phyloP scores from a whole-genome alignment of 1,139 yeast genomes.

The Geotrichum aggregatum region DNA sequence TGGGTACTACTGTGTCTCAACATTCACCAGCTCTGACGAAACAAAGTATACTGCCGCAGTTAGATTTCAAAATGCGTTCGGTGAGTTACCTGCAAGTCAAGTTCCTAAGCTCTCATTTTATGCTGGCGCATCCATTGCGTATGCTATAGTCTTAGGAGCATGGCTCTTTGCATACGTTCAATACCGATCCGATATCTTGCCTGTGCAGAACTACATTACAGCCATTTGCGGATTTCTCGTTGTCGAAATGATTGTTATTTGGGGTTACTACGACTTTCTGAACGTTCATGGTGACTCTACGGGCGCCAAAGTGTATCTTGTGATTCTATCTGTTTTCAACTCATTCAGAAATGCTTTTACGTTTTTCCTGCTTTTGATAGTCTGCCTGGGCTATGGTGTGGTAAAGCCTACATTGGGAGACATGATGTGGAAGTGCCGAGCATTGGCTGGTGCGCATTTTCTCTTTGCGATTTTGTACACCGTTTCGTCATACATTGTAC shows the following conservation, averaged over 20 bases:
- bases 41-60: slow-evolving; percentile 58
- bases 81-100: slow-evolving; percentile 82
- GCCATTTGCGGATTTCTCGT: slow-evolving; percentile 82
- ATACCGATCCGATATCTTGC: slow-evolving; percentile 81
- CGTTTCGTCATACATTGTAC: slow-evolving; percentile 59
- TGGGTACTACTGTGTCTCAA: slow-evolving; percentile 88
- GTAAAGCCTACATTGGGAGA: slow-evolving; percentile 77
- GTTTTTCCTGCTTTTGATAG: slow-evolving; percentile 78
- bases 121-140: slow-evolving; percentile 79
- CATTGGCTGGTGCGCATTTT: slow-evolving; percentile 71
- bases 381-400: slow-evolving; percentile 90
- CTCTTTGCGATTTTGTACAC: slow-evolving; percentile 63
- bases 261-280: slow-evolving; percentile 86
- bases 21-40: slow-evolving; percentile 45
- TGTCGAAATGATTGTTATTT: slow-evolving; percentile 76
- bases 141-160: slow-evolving; percentile 72
- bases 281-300: slow-evolving; percentile 58
- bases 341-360: slow-evolving; percentile 83
- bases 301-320: slow-evolving; percentile 70
- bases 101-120: slow-evolving; percentile 87
- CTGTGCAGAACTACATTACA: slow-evolving; percentile 84
- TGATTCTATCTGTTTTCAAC: slow-evolving; percentile 71
- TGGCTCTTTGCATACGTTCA: slow-evolving; percentile 84
- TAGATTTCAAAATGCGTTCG: slow-evolving; percentile 86
- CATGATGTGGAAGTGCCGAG: slow-evolving; percentile 73